phyloP scores from a whole-genome alignment of 1,284 basidiomycete species.

The Ustilago shanxiensis region DNA sequence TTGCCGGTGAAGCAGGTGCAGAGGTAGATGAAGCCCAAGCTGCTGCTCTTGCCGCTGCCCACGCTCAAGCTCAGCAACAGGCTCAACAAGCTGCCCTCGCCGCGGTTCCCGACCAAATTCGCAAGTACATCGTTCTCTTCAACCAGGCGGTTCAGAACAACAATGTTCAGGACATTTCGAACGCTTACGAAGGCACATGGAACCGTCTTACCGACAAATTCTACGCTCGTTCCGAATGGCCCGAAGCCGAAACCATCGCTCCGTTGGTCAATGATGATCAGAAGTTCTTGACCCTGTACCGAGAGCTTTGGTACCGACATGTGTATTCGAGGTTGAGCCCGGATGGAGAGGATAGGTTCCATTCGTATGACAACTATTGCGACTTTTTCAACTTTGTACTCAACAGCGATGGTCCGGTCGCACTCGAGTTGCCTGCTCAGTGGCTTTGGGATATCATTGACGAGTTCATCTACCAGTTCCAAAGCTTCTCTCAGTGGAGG shows the following conservation, averaged over 20 bases:
- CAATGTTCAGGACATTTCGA: slow-evolving; percentile 78
- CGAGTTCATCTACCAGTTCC: slow-evolving; percentile 99
- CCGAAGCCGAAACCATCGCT: slow-evolving; percentile 93
- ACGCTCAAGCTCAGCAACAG: slow-evolving; percentile 60
- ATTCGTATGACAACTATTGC: slow-evolving; percentile 99
- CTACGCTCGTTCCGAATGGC: slow-evolving; percentile 95
- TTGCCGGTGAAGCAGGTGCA: slow-evolving; percentile 34
- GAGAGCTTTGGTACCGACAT: slow-evolving; percentile 90
- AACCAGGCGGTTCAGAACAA: slow-evolving; percentile 67
- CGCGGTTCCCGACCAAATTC: slow-evolving; percentile 66
- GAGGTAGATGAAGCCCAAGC: slow-evolving; percentile 52
- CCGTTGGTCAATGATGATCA: slow-evolving; percentile 78
- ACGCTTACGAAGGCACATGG: slow-evolving; percentile 95
- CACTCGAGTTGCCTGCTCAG: slow-evolving; percentile 91
- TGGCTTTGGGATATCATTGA: slow-evolving; percentile 99
- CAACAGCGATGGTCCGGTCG: slow-evolving; percentile 88
- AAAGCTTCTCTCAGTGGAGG: slow-evolving; percentile 86
- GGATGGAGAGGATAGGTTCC: slow-evolving; percentile 96
- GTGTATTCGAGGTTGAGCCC: slow-evolving; percentile 95
- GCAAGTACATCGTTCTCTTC: slow-evolving; percentile 69
- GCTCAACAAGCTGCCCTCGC: slow-evolving; percentile 63
- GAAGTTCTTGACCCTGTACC: slow-evolving; percentile 90
- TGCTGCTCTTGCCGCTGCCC: slow-evolving; percentile 58
- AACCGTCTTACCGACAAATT: slow-evolving; percentile 95
- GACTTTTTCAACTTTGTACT: slow-evolving; percentile 96